These are phyloP conservation scores for Apodospora peruviana DNA, from an alignment of 495 filamentous ascomycete species.

Conservation along the genomic window DNA sequence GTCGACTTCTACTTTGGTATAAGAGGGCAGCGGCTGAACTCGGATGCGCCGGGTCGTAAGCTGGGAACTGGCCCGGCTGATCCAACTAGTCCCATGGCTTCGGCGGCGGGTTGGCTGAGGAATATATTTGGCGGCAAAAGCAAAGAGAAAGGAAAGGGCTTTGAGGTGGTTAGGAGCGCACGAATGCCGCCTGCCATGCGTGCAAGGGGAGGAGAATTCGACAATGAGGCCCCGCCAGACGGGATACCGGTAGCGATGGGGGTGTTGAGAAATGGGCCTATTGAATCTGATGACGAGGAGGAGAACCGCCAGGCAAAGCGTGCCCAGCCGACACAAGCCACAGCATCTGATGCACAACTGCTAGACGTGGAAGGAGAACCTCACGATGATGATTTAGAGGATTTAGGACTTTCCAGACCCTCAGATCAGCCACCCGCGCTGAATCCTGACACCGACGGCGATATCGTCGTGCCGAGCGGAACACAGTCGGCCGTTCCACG, in stretches of 20 bases:
- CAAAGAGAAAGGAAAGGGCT: constrained; percentile 88
- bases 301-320: constrained; percentile 22
- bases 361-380: constrained; percentile 40
- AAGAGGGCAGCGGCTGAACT: constrained; percentile 78
- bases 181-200: constrained; percentile 60
- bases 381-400: constrained; percentile 27
- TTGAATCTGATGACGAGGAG: constrained; percentile 56
- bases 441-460: constrained; percentile 57
- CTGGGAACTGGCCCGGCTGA: constrained; percentile 92
- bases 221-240: constrained; percentile 44
- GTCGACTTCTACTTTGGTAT: constrained; percentile 94
- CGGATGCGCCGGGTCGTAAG: constrained; percentile 70
- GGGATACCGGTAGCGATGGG: constrained; percentile 55
- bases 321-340: constrained; percentile 15
- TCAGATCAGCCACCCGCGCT: not conserved
- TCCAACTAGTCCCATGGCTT: constrained; percentile 82
- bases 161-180: constrained; percentile 88
- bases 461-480: constrained; percentile 33
- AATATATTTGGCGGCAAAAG: constrained; percentile 72
- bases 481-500: not conserved
- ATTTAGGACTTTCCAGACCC: constrained; percentile 30
- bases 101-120: constrained; percentile 84
- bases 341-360: constrained; percentile 27
- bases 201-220: constrained; percentile 46
- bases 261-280: constrained; percentile 50